Conservation (phyloP, 2,329 filamentous ascomycete species). For the Septoria petroselini region DNA sequence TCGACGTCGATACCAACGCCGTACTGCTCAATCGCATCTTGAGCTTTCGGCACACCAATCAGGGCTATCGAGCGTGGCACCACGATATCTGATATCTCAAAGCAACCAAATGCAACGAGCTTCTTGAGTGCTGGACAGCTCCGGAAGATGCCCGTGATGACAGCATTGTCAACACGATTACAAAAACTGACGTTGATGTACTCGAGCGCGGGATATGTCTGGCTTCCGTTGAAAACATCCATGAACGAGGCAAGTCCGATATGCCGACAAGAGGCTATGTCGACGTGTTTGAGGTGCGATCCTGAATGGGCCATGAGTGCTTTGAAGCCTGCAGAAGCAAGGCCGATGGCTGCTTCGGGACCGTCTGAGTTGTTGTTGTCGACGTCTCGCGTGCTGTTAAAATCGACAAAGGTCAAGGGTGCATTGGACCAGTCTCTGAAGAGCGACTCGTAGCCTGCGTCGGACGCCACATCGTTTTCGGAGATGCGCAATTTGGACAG, state of each 20-base stretch:
- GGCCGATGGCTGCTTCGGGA: conserved; percentile 61
- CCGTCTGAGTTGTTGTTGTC: conserved; percentile 68
- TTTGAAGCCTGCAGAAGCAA: conserved; percentile 71
- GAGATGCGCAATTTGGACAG: conserved; percentile 78
- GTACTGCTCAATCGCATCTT: conserved; percentile 55
- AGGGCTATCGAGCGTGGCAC: conserved; percentile 58
- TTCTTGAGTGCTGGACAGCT: conserved; percentile 50
- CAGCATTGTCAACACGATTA: conserved; percentile 53
- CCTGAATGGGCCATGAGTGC: conserved; percentile 85
- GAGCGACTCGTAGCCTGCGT: conserved; percentile 67
- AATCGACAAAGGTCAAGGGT: conserved; percentile 66
- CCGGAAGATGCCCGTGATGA: conserved; percentile 53
- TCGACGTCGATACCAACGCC: conserved; percentile 41
- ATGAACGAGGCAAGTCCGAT: conserved; percentile 71
- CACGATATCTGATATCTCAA: conserved; percentile 55
- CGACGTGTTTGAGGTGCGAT: conserved; percentile 60
- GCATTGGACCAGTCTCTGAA: conserved; percentile 76
- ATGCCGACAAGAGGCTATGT: conserved; percentile 81
- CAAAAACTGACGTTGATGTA: conserved; percentile 64
- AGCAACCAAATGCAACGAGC: conserved; percentile 62
- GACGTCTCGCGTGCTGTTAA: conserved; percentile 73
- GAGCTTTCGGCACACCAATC: conserved; percentile 58
- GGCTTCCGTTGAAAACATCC: conserved; percentile 63
- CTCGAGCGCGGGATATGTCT: conserved; percentile 65
- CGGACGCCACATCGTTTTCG: conserved; percentile 71